Evolutionary conservation across 2,329 filamentous ascomycete genomes (phyloP), one percentile per base, ranked within the genome.

Genomic region (Chrysoporthe austroafricana): DNA sequence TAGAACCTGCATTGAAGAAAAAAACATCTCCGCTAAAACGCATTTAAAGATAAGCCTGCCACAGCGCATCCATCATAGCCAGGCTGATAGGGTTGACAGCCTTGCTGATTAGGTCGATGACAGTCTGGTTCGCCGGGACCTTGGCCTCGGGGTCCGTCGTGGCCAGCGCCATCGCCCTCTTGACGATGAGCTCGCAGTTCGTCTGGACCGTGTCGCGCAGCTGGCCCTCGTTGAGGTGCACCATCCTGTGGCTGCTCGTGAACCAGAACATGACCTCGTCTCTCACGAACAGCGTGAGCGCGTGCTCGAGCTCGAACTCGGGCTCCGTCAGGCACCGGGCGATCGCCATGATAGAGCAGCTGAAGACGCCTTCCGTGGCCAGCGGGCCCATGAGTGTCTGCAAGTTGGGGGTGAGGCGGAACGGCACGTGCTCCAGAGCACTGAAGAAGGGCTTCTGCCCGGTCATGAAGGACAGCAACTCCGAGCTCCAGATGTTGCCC

Each of bases 231-330:
- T 85, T 86, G 73, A 91, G 83, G 18, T 79, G 77, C 36, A 80
- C 78, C 6, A 82, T 79, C 58, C 93, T 88, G 76, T 97, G 92
- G 71, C 83, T 87, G 71, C 89, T 91, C 2, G 92, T 96, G 73
- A 94, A 94, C 96, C 96, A 99, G 81, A 94, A 96, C 72, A 95
- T 94, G 87, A 99, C 96, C 80, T 99, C 96, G 75, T 99, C 96
- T 7, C 96, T 89, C 70, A 99, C 96, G 78, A 98, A 98, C 68
- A 99, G 88, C 66, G 91, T 93, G 62, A 99, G 86, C 69, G 96
- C 93, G 79, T 97, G 94, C 77, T 97, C 96, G n/a, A 99, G 87
- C 79, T 98, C 94, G 74, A 88, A 87, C 76, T 92, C 88, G 36
- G 94, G 93, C 76, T 98, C 94, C 14, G 94, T 96, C 70, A 99